phyloP scores from a whole-genome alignment of 192 early-diverging fungal species.

The Linnemannia zychae region DNA sequence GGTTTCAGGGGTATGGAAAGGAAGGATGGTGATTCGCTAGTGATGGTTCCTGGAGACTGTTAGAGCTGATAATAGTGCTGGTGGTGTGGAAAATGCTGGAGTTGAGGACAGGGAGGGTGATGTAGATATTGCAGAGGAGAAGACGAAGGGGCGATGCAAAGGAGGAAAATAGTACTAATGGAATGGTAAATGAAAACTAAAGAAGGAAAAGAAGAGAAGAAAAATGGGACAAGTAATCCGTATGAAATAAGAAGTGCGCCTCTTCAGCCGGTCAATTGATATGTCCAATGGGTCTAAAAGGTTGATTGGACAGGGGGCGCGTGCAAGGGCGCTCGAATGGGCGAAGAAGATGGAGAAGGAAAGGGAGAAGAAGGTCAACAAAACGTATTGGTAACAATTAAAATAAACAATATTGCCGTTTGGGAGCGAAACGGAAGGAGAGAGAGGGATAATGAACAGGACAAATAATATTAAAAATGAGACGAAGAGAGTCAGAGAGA shows the following conservation, averaged over 20 bases:
- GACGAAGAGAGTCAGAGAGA: not conserved
- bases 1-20: no score
- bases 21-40: no score
- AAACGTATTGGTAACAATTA: not conserved
- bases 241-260: not conserved
- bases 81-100: not conserved
- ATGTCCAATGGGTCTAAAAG: not conserved
- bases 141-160: not conserved
- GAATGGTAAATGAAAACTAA: not conserved
- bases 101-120: conserved; percentile 1
- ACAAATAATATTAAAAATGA: not conserved
- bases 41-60: no score
- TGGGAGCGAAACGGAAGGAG: not conserved
- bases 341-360: not conserved
- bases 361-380: not conserved
- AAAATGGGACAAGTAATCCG: not conserved
- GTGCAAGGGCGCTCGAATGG: not conserved
- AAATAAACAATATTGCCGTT: not conserved
- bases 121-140: not conserved
- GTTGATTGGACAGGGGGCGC: not conserved
- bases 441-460: not conserved
- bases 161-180: not conserved
- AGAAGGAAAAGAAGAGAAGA: not conserved
- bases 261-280: not conserved
- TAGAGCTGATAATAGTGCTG: not conserved